Evolutionary conservation across 345 rosid species (phyloP).

Genomic region (Gossypium sturtianum): DNA sequence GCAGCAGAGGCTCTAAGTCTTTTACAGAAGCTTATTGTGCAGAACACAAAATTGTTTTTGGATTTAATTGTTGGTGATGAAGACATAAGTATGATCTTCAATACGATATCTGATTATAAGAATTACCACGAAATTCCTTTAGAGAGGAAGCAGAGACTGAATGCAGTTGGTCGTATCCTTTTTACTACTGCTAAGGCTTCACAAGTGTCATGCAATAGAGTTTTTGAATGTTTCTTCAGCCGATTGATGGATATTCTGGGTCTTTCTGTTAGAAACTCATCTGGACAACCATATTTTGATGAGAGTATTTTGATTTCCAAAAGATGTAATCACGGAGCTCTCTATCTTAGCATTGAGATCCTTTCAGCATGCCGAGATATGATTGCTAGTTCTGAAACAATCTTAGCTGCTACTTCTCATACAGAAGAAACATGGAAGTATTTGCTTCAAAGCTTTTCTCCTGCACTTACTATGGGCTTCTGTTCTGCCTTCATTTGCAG

Average conservation of each 20-base stretch:
- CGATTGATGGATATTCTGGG: slow-evolving; percentile 52
- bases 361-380: slow-evolving; percentile 70
- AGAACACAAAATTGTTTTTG: slow-evolving; percentile 43
- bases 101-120: slow-evolving; percentile 37
- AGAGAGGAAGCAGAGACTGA: slow-evolving; percentile 50
- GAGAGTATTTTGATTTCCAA: slow-evolving; percentile 23
- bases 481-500: slow-evolving; percentile 26
- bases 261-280: slow-evolving; percentile 29
- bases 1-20: slow-evolving; percentile 56
- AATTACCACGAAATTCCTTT: slow-evolving; percentile 39
- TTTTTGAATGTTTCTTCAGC: slow-evolving; percentile 51
- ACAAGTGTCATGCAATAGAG: slow-evolving; percentile 48
- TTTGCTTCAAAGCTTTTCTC: slow-evolving; percentile 44
- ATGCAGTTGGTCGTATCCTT: slow-evolving; percentile 56
- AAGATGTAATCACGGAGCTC: slow-evolving; percentile 51
- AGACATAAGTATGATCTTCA: slow-evolving; percentile 47
- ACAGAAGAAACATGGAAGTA: slow-evolving; percentile 42
- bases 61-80: slow-evolving; percentile 50
- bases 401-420: slow-evolving; percentile 16
- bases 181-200: slow-evolving; percentile 64
- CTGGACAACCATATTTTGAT: slow-evolving; percentile 25
- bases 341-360: slow-evolving; percentile 62
- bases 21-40: slow-evolving; percentile 47
- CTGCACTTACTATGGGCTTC: slow-evolving; percentile 44
- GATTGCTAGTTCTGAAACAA: slow-evolving; percentile 25